These are phyloP conservation scores for Beauveria caledonica DNA, from an alignment of 2,329 filamentous ascomycete species.

Conservation along the genomic window DNA sequence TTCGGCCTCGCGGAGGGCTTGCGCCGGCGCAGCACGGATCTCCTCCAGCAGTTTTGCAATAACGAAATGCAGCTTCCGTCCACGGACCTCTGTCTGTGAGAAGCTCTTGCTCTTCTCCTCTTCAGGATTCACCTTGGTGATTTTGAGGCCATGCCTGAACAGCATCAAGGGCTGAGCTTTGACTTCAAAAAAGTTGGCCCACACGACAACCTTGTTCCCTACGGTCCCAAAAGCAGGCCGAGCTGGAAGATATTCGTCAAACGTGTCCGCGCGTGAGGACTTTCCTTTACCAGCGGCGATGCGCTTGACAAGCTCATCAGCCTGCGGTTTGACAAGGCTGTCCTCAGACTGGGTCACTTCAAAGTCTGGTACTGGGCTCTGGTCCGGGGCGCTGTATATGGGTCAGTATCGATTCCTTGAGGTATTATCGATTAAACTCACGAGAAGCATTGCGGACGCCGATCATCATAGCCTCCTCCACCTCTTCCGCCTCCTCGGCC, in stretches of 20 bases:
- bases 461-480: slow-evolving; percentile 10
- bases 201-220: slow-evolving; percentile 36
- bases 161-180: slow-evolving; percentile 28
- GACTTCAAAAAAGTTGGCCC: slow-evolving; percentile 48
- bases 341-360: slow-evolving; percentile 29
- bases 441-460: slow-evolving; percentile 8
- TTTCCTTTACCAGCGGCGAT: neutral
- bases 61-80: slow-evolving; percentile 35
- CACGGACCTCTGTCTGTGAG: slow-evolving; percentile 27
- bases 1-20: neutral
- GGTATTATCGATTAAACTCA: neutral
- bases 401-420: neutral
- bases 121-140: slow-evolving; percentile 19
- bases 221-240: slow-evolving; percentile 41
- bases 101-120: slow-evolving; percentile 11
- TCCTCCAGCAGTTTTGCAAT: slow-evolving; percentile 30
- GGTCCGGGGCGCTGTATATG: neutral
- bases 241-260: slow-evolving; percentile 30
- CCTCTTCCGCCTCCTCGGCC: slow-evolving; percentile 13
- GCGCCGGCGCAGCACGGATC: slow-evolving; percentile 21
- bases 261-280: slow-evolving; percentile 2
- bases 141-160: slow-evolving; percentile 39
- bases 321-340: slow-evolving; percentile 25
- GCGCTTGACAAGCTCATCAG: slow-evolving; percentile 9
- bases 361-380: slow-evolving; percentile 19